Base-by-base conservation (phyloP, 495 filamentous ascomycete species). In the Hypoxylon trugodes region DNA sequence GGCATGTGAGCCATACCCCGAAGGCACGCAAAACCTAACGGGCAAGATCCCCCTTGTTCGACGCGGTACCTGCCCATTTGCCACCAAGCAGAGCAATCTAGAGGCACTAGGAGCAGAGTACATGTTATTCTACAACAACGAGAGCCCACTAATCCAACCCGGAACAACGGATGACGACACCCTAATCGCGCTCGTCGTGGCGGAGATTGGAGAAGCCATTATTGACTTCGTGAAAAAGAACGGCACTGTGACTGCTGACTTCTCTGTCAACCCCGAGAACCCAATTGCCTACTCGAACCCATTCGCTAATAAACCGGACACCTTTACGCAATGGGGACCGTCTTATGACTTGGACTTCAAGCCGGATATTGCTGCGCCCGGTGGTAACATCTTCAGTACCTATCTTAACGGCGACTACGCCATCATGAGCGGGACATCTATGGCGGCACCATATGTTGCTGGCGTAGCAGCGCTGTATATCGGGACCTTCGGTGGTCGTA, bases 11-110 rank as follows among this genome's bases (percentile, higher is more conserved):
- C 52, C 70, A 5, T 64, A 72, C 24, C 68, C 76, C 0, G 67
- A 59, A 13, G 59, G 49, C 42, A 71, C 69, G 22, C 77, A 76
- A 4, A 69, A 82, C 48, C 73, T 86, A 4, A 74, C 76, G 0
- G 67, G 69, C 10, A 69, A 81, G 40, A 76, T 86, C 30, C 79
- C 82, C 19, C 69, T 86, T 7, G 68, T 86, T 42, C 77, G 80
- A 45, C 76, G 77, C 6, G 82, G 81, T 56, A 76, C 64, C 19
- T 85, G 80, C 41, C 36, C 55, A 3, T 61, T 64, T 40, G 13
- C 46, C 16, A 38, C 49, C 2, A 72, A 76, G 41, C 64, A 71
- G 30, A 59, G 54, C 28, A 72, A 76, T 33, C 70, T 74, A 2
- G 67, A 54, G 6, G 66, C 67, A 12, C 66, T 61, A 10, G 73